A percentile compares a stretch with the other conserved stretches of the same genome.
These are phyloP conservation scores for Tetrapyrgos nigripes DNA, from an alignment of 1,284 basidiomycete genomes.

Conservation along the genomic window DNA sequence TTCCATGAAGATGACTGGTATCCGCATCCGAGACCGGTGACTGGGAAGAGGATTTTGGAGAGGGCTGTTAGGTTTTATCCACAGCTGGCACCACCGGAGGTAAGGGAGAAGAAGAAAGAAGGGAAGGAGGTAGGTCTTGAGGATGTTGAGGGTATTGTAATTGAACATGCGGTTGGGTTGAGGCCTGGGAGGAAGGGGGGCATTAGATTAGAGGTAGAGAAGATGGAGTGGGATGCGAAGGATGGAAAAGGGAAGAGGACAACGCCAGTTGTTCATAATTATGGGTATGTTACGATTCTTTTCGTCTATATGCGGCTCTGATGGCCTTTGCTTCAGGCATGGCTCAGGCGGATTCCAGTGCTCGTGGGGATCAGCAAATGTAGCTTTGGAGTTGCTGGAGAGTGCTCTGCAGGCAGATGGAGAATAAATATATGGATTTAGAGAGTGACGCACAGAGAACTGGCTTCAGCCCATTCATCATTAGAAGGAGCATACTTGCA, in stretches of 20 bases:
- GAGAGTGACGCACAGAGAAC: no score
- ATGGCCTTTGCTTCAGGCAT: slow-evolving; percentile 8
- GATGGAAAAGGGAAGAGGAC: slow-evolving; percentile 20
- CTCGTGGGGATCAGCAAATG: background rate
- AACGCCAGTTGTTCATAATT: slow-evolving; percentile 46
- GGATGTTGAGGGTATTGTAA: slow-evolving; percentile 65
- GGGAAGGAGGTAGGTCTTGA: slow-evolving; percentile 52
- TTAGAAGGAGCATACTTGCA: no score
- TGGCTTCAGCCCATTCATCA: no score
- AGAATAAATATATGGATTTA: no score
- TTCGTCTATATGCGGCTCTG: slow-evolving; percentile 12
- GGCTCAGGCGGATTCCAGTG: background rate
- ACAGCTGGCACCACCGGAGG: slow-evolving; percentile 69
- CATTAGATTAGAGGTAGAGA: slow-evolving; percentile 58
- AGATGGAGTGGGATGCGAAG: slow-evolving; percentile 20
- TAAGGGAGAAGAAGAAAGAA: slow-evolving; percentile 47
- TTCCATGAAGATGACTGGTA: slow-evolving; percentile 31
- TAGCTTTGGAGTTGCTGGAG: background rate
- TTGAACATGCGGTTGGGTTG: slow-evolving; percentile 78
- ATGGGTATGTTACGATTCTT: slow-evolving; percentile 72
- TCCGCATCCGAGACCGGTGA: slow-evolving; percentile 64
- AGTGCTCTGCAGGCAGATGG: background rate
- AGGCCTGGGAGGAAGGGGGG: slow-evolving; percentile 80
- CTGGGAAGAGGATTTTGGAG: slow-evolving; percentile 63
- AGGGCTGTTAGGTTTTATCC: slow-evolving; percentile 65